Percentiles rank a stretch among this genome's conserved stretches.
Evolutionary conservation across 352 stramenopile species (phyloP).

Genomic region (Pythium phragmiticola): DNA sequence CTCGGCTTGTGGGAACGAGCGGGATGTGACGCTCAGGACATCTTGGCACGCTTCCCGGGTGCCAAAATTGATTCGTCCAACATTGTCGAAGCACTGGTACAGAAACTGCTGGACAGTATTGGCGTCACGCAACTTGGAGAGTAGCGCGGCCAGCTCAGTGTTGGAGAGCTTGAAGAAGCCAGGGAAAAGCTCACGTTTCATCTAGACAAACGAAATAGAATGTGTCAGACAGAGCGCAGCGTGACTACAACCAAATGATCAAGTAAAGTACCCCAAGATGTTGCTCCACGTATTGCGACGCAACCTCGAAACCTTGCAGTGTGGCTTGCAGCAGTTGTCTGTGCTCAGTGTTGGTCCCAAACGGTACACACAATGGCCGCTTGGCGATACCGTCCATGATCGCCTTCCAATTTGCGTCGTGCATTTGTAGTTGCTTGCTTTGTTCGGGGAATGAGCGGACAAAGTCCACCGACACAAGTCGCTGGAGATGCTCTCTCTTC

Average conservation of each 20-base stretch:
- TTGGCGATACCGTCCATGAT: constrained; percentile 51
- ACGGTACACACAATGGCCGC: constrained; percentile 50
- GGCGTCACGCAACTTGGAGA: constrained; percentile 49
- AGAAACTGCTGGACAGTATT: constrained; percentile 55
- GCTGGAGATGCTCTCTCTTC: constrained; percentile 70
- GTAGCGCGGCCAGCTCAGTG: constrained; percentile 47
- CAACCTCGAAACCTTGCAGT: constrained; percentile 53
- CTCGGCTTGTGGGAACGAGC: constrained; percentile 39
- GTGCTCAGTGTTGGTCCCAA: constrained; percentile 49
- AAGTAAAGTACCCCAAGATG: constrained; percentile 40
- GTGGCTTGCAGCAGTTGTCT: constrained; percentile 39
- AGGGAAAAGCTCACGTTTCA: constrained; percentile 61
- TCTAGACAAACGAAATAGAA: constrained; percentile 2
- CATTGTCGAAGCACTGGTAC: constrained; percentile 72
- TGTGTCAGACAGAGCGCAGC: neutral
- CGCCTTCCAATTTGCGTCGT: constrained; percentile 50
- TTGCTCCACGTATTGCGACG: constrained; percentile 46
- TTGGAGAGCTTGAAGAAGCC: constrained; percentile 67
- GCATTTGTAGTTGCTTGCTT: constrained; percentile 47
- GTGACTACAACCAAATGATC: neutral
- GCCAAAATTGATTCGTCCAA: constrained; percentile 55
- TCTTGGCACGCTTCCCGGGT: constrained; percentile 60
- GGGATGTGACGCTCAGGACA: constrained; percentile 43
- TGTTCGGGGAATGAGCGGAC: constrained; percentile 57
- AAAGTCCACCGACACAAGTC: constrained; percentile 61